Evolutionary conservation across 176 grass and related monocot genomes (phyloP), one percentile per base, ranked within the genome.

Genomic region (Guadua angustifolia): DNA sequence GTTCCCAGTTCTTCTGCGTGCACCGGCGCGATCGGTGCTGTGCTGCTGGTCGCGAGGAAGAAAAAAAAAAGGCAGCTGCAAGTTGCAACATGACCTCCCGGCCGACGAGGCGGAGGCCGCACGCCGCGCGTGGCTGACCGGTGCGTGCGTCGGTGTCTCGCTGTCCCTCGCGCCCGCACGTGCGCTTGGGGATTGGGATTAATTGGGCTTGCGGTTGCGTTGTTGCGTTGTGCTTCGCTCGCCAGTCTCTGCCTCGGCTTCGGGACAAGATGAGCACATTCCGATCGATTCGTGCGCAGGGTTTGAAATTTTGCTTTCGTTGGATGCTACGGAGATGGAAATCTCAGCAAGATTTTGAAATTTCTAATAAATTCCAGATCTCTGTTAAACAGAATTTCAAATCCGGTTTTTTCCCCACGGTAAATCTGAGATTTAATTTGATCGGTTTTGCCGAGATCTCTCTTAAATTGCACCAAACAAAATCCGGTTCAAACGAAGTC

Each of bases 31-130:
- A 55, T 22, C 21, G 55, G 21, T 58, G 53, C 21, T 10, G 55
- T 0, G 8, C n/a, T 5, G 55, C n/a, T 5, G 55, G 55, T 9
- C 13, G 22, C 58, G 58, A 26, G 22, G 59, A 14, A 42, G 65
- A 3, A 51, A 4, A 4, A 1, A 19, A 19, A 68, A 40, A 11
- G 0, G 17, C 8, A 38, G 35, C 3, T 11, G 56, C 16, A 1
- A 38, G 35, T 4, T 5, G 56, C 15, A 0, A 2, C n/a, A n/a
- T n/a, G n/a, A n/a, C 69, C 15, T 33, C 70, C 29, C 81, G 57
- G 47, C 47, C 72, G 36, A 84, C 72, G 72, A 76, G 82, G 61
- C 82, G 72, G 71, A 62, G 56, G 55, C 25, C 40, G 51, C 36
- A 3, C 13, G 65, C 64, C n/a, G 71, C 25, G 40, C 15, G 70